Evolutionary conservation across 352 stramenopile species (phyloP).

Genomic region (Pythium dissimile): DNA sequence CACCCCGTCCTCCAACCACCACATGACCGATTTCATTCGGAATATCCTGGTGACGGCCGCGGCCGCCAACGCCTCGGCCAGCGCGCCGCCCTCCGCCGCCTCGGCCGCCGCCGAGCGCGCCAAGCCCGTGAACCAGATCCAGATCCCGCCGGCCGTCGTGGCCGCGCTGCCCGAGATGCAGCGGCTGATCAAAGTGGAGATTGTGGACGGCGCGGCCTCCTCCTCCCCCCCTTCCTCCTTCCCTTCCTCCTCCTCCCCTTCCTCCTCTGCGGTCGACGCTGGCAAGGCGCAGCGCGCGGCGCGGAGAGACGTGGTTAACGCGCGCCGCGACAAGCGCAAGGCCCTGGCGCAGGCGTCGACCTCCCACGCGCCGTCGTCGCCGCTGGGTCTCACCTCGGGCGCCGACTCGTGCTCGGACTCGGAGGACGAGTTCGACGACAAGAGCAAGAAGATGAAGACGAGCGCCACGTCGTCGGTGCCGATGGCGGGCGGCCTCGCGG

Average conservation of each 20-base stretch:
- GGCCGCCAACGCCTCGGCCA: conserved; percentile 9
- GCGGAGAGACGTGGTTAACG: conserved; percentile 59
- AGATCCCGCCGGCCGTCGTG: conserved; percentile 35
- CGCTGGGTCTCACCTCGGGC: conserved; percentile 5
- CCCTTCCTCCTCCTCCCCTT: too few species aligned
- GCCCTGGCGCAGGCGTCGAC: conserved; percentile 27
- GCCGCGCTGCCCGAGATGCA: conserved; percentile 19
- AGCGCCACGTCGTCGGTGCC: conserved; percentile 39
- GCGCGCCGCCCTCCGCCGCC: neutral
- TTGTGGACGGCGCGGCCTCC: conserved; percentile 5
- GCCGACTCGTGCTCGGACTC: conserved; percentile 6
- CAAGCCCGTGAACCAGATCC: conserved; percentile 60
- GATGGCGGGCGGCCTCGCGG: conserved; percentile 19
- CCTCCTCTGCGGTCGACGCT: conserved; percentile 17
- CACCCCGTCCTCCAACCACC: conserved; percentile 7
- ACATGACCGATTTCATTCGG: conserved; percentile 78
- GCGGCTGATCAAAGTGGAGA: conserved; percentile 62
- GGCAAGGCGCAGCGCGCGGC: conserved; percentile 67
- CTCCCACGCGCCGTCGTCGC: conserved; percentile 12
- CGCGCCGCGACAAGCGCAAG: conserved; percentile 78
- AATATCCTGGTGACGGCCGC: conserved; percentile 59
- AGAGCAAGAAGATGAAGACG: conserved; percentile 81
- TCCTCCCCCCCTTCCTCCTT: too few species aligned
- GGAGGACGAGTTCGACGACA: conserved; percentile 28
- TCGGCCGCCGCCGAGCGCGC: conserved; percentile 9